A percentile compares a stretch with the other conserved stretches of the same genome.
Evolutionary conservation across 2,329 filamentous ascomycete genomes (phyloP).

Genomic region (Lecanicillium sp.): DNA sequence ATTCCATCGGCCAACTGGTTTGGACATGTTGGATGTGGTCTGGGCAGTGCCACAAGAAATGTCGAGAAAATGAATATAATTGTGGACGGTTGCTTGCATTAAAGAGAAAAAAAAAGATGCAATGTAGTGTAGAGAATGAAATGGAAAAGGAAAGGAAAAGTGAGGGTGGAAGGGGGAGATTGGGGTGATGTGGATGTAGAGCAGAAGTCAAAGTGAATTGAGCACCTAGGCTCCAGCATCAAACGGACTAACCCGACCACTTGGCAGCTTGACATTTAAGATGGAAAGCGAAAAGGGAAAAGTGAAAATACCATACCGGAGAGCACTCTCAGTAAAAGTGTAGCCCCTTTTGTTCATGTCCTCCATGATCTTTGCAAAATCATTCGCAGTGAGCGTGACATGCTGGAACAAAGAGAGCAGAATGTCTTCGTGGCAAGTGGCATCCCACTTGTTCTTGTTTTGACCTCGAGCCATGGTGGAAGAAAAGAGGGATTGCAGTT

Average conservation of each 20-base stretch:
- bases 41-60: neutral
- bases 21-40: slow-evolving; percentile 13
- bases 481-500: neutral
- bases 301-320: slow-evolving; percentile 25
- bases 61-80: neutral
- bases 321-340: slow-evolving; percentile 29
- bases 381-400: slow-evolving; percentile 21
- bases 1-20: slow-evolving; percentile 22
- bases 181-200: slow-evolving; percentile 1
- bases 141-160: too few relatives aligned
- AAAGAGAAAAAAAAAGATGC: slow-evolving; percentile 3
- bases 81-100: slow-evolving; percentile 6
- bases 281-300: slow-evolving; percentile 5
- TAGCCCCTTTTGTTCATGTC: slow-evolving; percentile 31
- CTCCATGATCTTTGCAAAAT: slow-evolving; percentile 28
- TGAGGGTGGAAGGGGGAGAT: slow-evolving; percentile 4
- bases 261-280: too few relatives aligned
- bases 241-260: too few relatives aligned
- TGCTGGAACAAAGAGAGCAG: slow-evolving; percentile 32
- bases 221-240: neutral
- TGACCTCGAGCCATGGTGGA: slow-evolving; percentile 21
- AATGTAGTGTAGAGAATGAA: too few relatives aligned
- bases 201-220: slow-evolving; percentile 2
- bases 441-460: slow-evolving; percentile 30
- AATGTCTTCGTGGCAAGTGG: slow-evolving; percentile 34